Base-by-base conservation (phyloP, 1,139 yeast species). In the Sugiyamaella novakii region DNA sequence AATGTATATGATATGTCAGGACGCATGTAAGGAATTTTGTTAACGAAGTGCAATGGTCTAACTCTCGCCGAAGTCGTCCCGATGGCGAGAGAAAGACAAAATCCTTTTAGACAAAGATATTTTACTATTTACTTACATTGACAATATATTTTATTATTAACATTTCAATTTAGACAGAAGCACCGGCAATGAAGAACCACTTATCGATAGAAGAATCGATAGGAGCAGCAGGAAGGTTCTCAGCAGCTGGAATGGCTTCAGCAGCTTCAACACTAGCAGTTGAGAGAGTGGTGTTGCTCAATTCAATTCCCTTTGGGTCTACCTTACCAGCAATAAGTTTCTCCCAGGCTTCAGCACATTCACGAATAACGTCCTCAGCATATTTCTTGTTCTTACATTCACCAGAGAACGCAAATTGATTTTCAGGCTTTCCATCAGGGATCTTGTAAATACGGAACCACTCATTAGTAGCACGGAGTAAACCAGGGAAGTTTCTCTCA, bases 131-230 rank as follows among this genome's bases (percentile, higher is more conserved):
- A 38, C 24, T 19, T 30, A 17, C 11, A 25, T 24, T 24, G 27
- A 24, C 5, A 15, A 31, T 33, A 30, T 19, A 24, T 25, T 24
- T 11, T 24, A n/a, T n/a, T n/a, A n/a, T n/a, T n/a, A n/a, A n/a
- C n/a, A 34, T 14, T 25, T 5, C 6, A 6, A 4, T 22, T 67
- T 72, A 80, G 62, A 82, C 82, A 55, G 81, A 74, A 52, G 76
- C 85, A 73, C 97, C 97, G 58, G 98, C 87, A 71, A 92, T 92
- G 81, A 83, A 92, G 81, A 92, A 92, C 98, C 98, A 92, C 78
- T 92, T 92, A 81, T 92, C 98, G 69, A 92, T 76, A 51, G 97
- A 88, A 73, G 87, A 83, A 77, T 92, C 98, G 70, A 92, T 87
- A 72, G 96, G 95, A 58, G 95, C 97, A 66, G 94, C 91, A 55